Base-by-base conservation (phyloP, 2,329 filamentous ascomycete species). In the Penicillium paneum region DNA sequence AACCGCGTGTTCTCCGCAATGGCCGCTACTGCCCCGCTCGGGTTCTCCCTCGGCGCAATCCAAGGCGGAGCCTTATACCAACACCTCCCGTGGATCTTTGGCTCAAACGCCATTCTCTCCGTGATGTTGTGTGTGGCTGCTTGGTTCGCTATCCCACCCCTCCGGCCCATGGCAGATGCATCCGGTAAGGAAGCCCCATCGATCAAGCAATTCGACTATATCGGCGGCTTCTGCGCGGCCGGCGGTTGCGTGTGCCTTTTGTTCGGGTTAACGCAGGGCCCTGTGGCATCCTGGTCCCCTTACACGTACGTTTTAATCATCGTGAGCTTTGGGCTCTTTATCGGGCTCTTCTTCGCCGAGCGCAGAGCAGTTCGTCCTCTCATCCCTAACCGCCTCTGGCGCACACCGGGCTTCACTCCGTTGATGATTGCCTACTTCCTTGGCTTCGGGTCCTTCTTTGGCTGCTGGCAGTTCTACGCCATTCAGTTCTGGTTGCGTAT, bases 261-360 rank as follows among this genome's bases (percentile, higher is more conserved):
- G 52, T 80, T 84, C 48, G 79, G 80, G 0, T 80, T 80, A 69
- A 84, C 83, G 36, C 79, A 82, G 61, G 79, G 78, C 3, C 74
- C 77, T 0, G 72, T 78, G 1, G 76, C 77, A 5, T 74, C 76
- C 0, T 82, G 80, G 80, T 60, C 73, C 4, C 68, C 77, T 0
- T 81, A 82, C 62, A 76, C 80, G 13, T 78, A 76, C 57, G 70
- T 74, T 1, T 60, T 77, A 8, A 71, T 81, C 1, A 75, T 79
- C 24, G 54, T 82, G 3, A 79, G 79, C 4, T 43, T 80, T n/a
- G 49, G 80, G 0, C 67, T 80, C 15, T 64, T 81, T 19, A 65
- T 70, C 4, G 68, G 72, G 1, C 79, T 82, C 56, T 75, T 81
- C 64, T 76, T 74, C 60, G 67, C 77, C 12, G 79, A 82, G 59